Base-by-base conservation (phyloP, 805 yeast genomes). In the Metschnikowia baotianmanensis region DNA sequence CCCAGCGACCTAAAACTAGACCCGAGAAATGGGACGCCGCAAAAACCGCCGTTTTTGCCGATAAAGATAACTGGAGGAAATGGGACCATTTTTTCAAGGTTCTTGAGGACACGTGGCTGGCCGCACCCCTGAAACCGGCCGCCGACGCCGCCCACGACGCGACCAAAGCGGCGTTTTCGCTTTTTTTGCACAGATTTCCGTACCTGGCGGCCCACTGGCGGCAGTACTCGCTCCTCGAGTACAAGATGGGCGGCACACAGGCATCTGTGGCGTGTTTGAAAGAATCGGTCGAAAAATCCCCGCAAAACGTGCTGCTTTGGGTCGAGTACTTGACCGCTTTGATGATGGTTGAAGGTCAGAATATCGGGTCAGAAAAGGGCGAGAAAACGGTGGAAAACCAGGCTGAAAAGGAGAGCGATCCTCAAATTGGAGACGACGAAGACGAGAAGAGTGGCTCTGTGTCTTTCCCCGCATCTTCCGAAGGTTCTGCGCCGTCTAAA, bases 281-380 rank as follows among this genome's bases (percentile, higher is more conserved):
- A 18, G 22, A 24, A 11, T 40, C 43, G 13, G 70, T 81, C 5
- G 65, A 63, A 6, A 61, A 65, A 0, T 78, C 75, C 47, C 86
- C 86, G 2, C 63, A 66, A 25, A 78, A 84, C 5, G 48, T 83
- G n/a, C 84, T 78, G 11, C 61, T 85, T 1, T 84, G 91, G 91
- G 52, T 69, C 1, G 89, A 83, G 48, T 83, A 80, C 55, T 50
- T 83, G 37, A 71, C 71, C 25, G 78, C 83, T 1, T 57, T 80
- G 16, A 36, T 41, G 41, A 37, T 46, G 9, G 46, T 38, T 12
- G 44, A 38, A 22, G 31, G 27, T 19, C 19, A 57, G 69, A 21
- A 4, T 6, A 9, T 27, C 19, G 23, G 19, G 9, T 10, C 9
- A n/a, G n/a, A 8, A 19, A 34, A 18, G 11, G 18, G 9, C 32